Evolutionary conservation across 148 eudicot genomes (phyloP).

Genomic region (Beta vulgaris): DNA sequence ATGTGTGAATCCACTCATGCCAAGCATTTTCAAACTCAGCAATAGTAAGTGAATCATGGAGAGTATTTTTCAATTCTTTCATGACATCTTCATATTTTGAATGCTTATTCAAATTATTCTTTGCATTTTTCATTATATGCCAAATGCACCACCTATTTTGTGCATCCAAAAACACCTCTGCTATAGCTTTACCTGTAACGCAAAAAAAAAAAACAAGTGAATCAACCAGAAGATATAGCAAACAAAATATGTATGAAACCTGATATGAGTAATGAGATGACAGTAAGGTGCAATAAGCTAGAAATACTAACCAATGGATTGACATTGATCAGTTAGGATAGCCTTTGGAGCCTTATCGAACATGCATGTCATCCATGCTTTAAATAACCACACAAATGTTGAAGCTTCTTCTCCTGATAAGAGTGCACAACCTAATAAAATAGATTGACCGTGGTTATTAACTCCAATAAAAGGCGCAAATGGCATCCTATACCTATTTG

Average conservation of each 20-base stretch:
- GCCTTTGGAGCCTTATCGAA: background rate
- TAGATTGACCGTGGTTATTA: slow-evolving; percentile 9
- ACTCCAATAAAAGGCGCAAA: slow-evolving; percentile 16
- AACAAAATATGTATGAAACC: too few relatives aligned
- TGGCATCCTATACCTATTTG: slow-evolving; percentile 11
- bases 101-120: background rate
- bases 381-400: background rate
- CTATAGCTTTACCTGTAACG: background rate
- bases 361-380: slow-evolving; percentile 1
- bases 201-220: background rate
- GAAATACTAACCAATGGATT: background rate
- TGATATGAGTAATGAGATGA: background rate
- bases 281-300: background rate
- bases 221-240: background rate
- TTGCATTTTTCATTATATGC: slow-evolving; percentile 10
- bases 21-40: slow-evolving; percentile 4
- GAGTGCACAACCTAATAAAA: background rate
- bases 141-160: slow-evolving; percentile 9
- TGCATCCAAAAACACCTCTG: background rate
- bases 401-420: background rate
- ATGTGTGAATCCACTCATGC: background rate
- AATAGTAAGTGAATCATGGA: background rate
- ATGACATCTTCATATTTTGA: background rate
- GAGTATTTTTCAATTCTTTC: background rate
- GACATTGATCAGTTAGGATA: slow-evolving; percentile 10